These are phyloP conservation scores for Amoeboradix gromovi DNA, from an alignment of 371 early-diverging fungal species.

Conservation along the genomic window DNA sequence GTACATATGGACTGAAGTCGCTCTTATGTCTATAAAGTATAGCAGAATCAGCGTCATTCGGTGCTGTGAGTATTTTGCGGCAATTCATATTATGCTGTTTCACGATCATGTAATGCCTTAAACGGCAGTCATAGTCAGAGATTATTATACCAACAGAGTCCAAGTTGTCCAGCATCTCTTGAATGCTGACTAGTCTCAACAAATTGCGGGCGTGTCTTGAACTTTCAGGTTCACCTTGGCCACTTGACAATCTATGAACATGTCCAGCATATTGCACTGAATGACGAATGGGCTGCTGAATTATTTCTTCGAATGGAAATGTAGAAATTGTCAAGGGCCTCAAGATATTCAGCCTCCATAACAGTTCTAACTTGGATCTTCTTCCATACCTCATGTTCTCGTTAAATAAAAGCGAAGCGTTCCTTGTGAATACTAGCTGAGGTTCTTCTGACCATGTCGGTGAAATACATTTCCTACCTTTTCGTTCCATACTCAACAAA, in stretches of 20 bases:
- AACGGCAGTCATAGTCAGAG: neutral
- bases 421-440: conserved; percentile 30
- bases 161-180: neutral
- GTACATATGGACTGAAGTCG: neutral
- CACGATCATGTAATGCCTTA: neutral
- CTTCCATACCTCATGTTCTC: conserved; percentile 36
- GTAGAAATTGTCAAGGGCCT: neutral
- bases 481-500: conserved; percentile 32
- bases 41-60: neutral
- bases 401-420: conserved; percentile 26
- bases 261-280: neutral
- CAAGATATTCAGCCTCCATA: conserved; percentile 18
- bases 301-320: neutral
- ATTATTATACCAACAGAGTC: neutral
- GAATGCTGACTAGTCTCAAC: neutral
- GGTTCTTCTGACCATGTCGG: conserved; percentile 34
- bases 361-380: conserved; percentile 31
- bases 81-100: neutral
- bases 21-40: neutral
- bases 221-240: neutral
- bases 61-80: neutral
- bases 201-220: neutral
- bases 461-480: conserved; percentile 22
- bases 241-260: neutral
- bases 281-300: neutral